phyloP scores from a whole-genome alignment of 345 rosid genomes.

The Salix brachista region DNA sequence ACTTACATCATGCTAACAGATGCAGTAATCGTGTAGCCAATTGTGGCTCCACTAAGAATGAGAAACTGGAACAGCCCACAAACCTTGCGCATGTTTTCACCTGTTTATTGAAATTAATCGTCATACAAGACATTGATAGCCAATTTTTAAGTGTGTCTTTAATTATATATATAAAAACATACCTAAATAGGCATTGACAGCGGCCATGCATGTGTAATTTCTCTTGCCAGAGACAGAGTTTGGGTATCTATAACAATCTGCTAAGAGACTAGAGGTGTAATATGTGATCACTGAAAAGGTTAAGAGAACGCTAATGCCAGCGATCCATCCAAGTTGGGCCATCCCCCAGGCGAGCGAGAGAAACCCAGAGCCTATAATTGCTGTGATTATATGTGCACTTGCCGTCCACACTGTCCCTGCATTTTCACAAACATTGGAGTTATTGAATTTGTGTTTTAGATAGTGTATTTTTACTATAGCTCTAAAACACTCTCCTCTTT shows the following conservation, averaged over 20 bases:
- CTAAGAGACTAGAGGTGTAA: conserved; percentile 12
- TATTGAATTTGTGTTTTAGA: no score
- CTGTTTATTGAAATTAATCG: background rate
- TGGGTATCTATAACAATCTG: conserved; percentile 21
- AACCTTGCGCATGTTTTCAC: conserved; percentile 7
- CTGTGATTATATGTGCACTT: conserved; percentile 23
- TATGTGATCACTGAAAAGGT: conserved; percentile 9
- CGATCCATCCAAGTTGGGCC: conserved; percentile 25
- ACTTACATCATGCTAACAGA: conserved; percentile 25
- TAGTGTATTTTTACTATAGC: no score
- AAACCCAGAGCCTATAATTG: conserved; percentile 22
- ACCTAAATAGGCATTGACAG: conserved; percentile 13
- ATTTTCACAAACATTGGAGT: background rate
- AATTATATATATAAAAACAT: background rate
- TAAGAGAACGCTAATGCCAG: conserved; percentile 5
- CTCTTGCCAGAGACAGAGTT: conserved; percentile 7
- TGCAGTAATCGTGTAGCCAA: conserved; percentile 19
- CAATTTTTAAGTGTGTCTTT: background rate
- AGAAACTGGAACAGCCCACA: conserved; percentile 10
- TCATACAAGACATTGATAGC: background rate
- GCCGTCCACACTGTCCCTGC: conserved; percentile 16
- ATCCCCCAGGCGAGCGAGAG: conserved; percentile 21
- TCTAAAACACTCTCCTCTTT: no score
- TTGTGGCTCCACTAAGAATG: background rate
- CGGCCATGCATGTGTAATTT: conserved; percentile 9